Conservation (phyloP, 208 protist genomes). For the Porcisia hertigi region DNA sequence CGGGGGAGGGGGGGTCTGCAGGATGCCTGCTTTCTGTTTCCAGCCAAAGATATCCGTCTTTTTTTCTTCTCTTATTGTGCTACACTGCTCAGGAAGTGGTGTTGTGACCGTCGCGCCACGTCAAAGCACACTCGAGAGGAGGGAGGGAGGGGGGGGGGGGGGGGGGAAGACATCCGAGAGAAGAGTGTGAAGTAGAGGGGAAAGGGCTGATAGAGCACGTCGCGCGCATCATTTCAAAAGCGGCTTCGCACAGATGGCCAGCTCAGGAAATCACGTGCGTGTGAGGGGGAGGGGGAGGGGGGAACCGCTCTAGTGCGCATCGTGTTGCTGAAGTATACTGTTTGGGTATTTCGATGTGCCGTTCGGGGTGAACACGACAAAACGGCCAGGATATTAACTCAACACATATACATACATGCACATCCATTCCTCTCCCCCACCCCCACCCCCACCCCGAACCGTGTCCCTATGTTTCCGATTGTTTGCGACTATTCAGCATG, state of each 20-base stretch:
- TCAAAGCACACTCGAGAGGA: too few relatives aligned
- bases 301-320: not conserved
- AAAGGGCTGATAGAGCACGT: not conserved
- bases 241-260: not conserved
- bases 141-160: not conserved
- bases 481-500: too few relatives aligned
- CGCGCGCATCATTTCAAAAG: not conserved
- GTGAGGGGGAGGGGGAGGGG: not conserved
- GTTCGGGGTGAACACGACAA: not conserved
- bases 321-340: not conserved
- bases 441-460: too few relatives aligned
- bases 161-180: too few relatives aligned
- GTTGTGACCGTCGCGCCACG: not conserved
- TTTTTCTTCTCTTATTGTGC: not conserved
- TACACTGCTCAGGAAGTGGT: not conserved
- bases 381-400: too few relatives aligned
- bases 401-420: too few relatives aligned
- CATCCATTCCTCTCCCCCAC: too few relatives aligned
- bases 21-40: too few relatives aligned
- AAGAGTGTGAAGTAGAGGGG: not conserved
- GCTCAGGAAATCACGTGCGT: too few relatives aligned
- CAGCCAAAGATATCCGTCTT: not conserved
- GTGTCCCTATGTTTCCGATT: too few relatives aligned
- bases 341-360: not conserved
- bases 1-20: too few relatives aligned